A percentile compares a stretch with the other conserved stretches of the same genome.
Conservation (phyloP, 768 basidiomycete species). For the Phaeotremella fagi region DNA sequence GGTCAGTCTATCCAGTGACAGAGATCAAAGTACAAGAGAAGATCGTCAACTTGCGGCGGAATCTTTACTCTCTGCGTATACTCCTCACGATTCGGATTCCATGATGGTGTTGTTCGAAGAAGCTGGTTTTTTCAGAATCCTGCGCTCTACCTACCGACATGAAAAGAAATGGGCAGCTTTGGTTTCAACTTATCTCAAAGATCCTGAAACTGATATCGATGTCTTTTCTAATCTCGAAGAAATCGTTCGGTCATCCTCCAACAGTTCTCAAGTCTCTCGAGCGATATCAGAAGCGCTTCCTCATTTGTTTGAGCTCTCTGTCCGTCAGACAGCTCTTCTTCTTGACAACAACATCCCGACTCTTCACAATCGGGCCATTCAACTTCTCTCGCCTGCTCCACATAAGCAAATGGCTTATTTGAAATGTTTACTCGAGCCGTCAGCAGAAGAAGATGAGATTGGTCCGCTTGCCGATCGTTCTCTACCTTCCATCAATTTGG, state of each 20-base stretch:
- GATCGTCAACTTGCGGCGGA: slow-evolving; percentile 94
- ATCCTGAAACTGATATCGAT: slow-evolving; percentile 56
- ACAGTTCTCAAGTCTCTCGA: slow-evolving; percentile 52
- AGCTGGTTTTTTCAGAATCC: slow-evolving; percentile 86
- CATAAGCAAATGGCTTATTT: slow-evolving; percentile 71
- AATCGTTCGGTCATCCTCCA: slow-evolving; percentile 53
- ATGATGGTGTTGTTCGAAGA: slow-evolving; percentile 66
- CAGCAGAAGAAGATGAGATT: slow-evolving; percentile 32
- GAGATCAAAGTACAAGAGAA: slow-evolving; percentile 72
- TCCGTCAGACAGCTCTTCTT: slow-evolving; percentile 66
- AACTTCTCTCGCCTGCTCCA: slow-evolving; percentile 53
- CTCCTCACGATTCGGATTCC: slow-evolving; percentile 68
- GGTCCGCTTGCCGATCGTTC: slow-evolving; percentile 12
- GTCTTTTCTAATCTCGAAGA: slow-evolving; percentile 65
- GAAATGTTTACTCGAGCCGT: slow-evolving; percentile 62
- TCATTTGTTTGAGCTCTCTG: slow-evolving; percentile 59
- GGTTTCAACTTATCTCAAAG: slow-evolving; percentile 67
- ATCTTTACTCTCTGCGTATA: slow-evolving; percentile 85
- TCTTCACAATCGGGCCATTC: slow-evolving; percentile 63
- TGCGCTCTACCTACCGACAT: slow-evolving; percentile 72
- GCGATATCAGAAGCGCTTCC: slow-evolving; percentile 62
- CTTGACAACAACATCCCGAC: slow-evolving; percentile 65
- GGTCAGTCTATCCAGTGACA: slow-evolving; percentile 68
- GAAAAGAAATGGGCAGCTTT: slow-evolving; percentile 72
- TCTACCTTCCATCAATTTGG: slow-evolving; percentile 51